phyloP scores from a whole-genome alignment of 257 asterid species.

The Capsicum rhomboideum region DNA sequence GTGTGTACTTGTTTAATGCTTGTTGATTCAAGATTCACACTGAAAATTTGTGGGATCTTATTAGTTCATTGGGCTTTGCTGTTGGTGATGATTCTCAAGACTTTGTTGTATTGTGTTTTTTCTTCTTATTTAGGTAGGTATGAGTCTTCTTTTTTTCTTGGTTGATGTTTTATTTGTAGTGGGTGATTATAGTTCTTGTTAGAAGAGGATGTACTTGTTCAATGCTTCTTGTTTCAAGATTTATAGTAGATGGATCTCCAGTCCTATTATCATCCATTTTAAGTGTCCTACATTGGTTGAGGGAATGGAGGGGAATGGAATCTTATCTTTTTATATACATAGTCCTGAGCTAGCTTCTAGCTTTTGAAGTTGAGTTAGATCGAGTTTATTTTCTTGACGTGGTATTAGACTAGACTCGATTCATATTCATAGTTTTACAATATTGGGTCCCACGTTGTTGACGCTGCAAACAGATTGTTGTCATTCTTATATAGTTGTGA shows the following conservation, averaged over 20 bases:
- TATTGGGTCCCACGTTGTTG: not conserved
- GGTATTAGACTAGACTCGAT: not conserved
- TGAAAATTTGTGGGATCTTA: slow-evolving; percentile 1
- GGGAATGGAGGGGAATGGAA: not conserved
- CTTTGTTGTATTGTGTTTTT: not conserved
- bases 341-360: not conserved
- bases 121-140: not conserved
- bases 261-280: not conserved
- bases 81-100: not conserved
- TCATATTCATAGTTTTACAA: not conserved
- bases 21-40: not conserved
- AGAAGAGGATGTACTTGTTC: not conserved
- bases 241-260: not conserved
- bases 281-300: not conserved
- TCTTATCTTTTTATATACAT: not conserved
- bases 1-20: not conserved
- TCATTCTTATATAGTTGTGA: not conserved
- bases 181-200: not conserved
- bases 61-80: not conserved
- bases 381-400: not conserved
- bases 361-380: not conserved
- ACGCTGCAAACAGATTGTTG: not conserved
- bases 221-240: not conserved
- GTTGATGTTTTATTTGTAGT: not conserved
- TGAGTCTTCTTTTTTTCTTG: not conserved